Evolutionary conservation across 805 yeast species (phyloP).

Genomic region (Yarrowia divulgata): DNA sequence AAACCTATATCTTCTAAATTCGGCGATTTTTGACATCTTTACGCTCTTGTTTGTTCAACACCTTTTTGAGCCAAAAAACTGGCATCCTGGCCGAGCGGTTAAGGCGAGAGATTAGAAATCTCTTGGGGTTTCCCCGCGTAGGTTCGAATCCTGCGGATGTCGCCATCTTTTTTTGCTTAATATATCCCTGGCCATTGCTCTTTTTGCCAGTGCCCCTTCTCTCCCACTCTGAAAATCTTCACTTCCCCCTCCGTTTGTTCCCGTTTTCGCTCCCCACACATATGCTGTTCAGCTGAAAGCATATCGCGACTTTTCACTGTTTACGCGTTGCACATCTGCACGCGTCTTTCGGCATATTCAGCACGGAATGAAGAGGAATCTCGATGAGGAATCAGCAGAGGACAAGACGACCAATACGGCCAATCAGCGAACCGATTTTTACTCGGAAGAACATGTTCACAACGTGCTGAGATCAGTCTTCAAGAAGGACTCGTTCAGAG

Average conservation of each 20-base stretch:
- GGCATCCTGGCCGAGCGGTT: conserved; percentile 38
- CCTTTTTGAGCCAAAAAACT: neutral
- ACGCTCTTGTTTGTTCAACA: neutral
- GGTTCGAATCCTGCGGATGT: conserved; percentile 37
- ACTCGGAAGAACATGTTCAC: neutral
- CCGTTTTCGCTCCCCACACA: neutral
- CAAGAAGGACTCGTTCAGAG: conserved; percentile 44
- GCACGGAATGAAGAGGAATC: conserved; percentile 10
- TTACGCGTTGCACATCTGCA: neutral
- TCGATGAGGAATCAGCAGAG: neutral
- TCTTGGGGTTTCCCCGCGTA: conserved; percentile 37
- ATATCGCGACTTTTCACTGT: neutral
- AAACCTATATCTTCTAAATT: too few species aligned
- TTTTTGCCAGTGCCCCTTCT: too few species aligned
- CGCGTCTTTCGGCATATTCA: neutral
- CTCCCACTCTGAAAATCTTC: too few species aligned
- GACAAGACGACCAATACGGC: too few species aligned
- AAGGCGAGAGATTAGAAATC: conserved; percentile 36
- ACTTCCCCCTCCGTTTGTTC: too few species aligned
- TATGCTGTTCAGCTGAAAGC: neutral
- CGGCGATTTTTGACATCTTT: neutral
- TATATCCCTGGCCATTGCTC: neutral
- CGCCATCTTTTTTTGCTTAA: conserved; percentile 4
- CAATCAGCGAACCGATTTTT: neutral
- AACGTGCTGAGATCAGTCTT: conserved; percentile 41